Evolutionary conservation across 1,139 yeast genomes (phyloP), one percentile per base, ranked within the genome.

Genomic region (Eremothecium sinecaudum): DNA sequence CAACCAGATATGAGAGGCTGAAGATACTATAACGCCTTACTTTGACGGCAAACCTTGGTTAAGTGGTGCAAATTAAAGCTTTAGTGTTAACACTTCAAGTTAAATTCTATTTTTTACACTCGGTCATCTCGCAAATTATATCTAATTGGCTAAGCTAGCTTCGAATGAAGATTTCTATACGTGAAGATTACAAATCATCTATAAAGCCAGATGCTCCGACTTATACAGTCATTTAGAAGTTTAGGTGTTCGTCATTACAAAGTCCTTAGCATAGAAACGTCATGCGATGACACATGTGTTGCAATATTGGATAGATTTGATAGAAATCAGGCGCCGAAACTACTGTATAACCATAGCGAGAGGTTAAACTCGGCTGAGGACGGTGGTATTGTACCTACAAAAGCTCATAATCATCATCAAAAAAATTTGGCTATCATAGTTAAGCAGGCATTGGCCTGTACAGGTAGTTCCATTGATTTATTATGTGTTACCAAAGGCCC

Each of bases 401-500:
- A 73, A 26, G 98, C 98, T 0, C 78, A 81, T 39, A 67, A 67
- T 30, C 93, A 82, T 50, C 97, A 90, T 52, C 80, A 83, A 44
- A 42, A 54, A 16, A 59, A 63, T 13, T 58, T 87, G 12, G 75
- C 77, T 0, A 50, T 56, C 0, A 49, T 73, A 14, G 71, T 74
- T 0, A 40, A 56, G 17, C 47, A 58, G 11, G 48, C 71, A 2
- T 46, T 74, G 10, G 18, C 11, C 6, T 43, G 51, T 1, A 24
- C 34, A 12, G 47, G 63, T 32, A 50, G 52, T 2, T 37, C 53
- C 1, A 86, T 93, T 0, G 94, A 83, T 51, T 53, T 90, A 29
- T 69, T 90, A 2, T 81, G 94, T 54, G 94, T 80, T 7, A 90
- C 99, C 0, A 63, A 94, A 46, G 99, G 99, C 0, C 99, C 99